Base-by-base conservation (phyloP, 345 rosid species). In the Laguncularia racemosa region DNA sequence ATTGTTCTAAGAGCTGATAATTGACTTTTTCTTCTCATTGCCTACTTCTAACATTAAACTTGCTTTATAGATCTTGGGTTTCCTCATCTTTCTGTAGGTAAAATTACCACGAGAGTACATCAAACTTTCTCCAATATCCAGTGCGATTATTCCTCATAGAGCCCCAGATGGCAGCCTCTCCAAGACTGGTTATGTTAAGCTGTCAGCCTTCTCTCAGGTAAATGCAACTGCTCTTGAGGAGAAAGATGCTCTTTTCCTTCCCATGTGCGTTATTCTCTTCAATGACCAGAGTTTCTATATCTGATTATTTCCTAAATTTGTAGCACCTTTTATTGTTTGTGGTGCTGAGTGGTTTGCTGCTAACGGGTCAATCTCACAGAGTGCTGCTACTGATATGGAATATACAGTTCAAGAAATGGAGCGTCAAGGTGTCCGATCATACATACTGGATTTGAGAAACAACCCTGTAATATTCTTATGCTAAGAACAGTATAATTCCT, bases 161-260 rank as follows among this genome's bases (percentile, higher is more conserved):
- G 75, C 84, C 58, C 82, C 79, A 6, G 81, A 83, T 58, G 96
- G 97, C 19, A 81, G 17, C 20, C 58, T 78, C 67, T 57, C 66
- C 16, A 88, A 85, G 75, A 88, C 95, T 0, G 97, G 97, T 50
- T 91, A 88, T 65, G 89, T 88, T 65, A 88, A 74, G 70, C 75
- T 91, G 63, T 61, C 72, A 46, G 69, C 85, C 19, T 91, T 91
- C 75, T 91, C 97, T 19, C 97, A 85, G 95, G 95, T 91, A 65
- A 21, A 4, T 33, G 40, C 11, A 33, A 33, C 11, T 4, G 40
- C 40, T 33, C 9, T 33, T 6, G 40, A 33, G 10, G 40, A 33
- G 11, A 33, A 33, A 33, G 40, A 33, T 33, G 40, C 11, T 33
- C 40, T 33, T 6, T 33, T 33, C 11, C 10, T 33, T 33, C 40